Base-by-base conservation (phyloP, 2,329 filamentous ascomycete genomes). In the Colletotrichum spaethianum region DNA sequence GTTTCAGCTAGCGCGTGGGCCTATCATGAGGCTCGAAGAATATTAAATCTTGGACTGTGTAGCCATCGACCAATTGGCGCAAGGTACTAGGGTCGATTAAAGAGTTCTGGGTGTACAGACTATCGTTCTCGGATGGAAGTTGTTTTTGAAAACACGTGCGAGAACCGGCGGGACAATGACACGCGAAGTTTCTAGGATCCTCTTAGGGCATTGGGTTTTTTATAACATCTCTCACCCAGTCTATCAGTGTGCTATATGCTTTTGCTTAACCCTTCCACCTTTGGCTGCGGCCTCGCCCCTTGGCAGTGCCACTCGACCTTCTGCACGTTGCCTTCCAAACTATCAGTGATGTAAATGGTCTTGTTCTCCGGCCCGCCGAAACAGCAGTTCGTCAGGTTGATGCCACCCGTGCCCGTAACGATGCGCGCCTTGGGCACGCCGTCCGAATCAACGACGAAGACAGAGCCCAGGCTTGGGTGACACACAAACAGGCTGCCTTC, bases 341-440 rank as follows among this genome's bases (percentile, higher is more conserved):
- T 83, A 69, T 84, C 82, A 4, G 81, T 84, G 16, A 84, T 83
- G 33, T 78, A 83, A n/a, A 83, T 59, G 0, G 80, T 83, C 73
- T 80, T 81, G 12, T 80, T 78, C 46, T 82, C 80, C 1, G 70
- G 67, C 0, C 82, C 81, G 0, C 82, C 82, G 69, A 84, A 84
- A n/a, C 81, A 83, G 36, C 82, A 84, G 36, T 83, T 84, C 0
- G 82, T 84, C 33, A 83, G 31, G 56, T 83, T 83, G 20, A 80
- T 80, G 0, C 82, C 81, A 0, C 64, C 59, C 0, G 76, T 73
- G 0, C 80, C 78, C 48, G 76, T 81, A 1, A 80, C 76, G 16
- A 83, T 83, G 1, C 81, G 74, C 9, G 80, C 80, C 56, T 81
- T 83, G 2, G 82, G 81, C 1, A 82, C 67, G 0, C 82, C 82